Base-by-base conservation (phyloP, 2,329 filamentous ascomycete species). In the Cylindrodendrum hubeiense region DNA sequence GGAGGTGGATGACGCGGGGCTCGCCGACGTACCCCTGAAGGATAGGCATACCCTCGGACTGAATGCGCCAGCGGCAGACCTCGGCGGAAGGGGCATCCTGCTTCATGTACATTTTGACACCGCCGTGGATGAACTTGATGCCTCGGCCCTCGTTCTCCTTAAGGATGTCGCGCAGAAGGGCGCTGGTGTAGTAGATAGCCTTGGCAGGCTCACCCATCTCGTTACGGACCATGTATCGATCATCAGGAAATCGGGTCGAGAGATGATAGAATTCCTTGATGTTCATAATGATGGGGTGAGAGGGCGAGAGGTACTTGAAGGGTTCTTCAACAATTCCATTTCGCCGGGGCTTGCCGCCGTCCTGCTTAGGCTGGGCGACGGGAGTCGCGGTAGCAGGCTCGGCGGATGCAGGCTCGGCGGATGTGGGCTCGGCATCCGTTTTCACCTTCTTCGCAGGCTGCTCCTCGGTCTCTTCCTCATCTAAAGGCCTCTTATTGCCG, bases 41-140 rank as follows among this genome's bases (percentile, higher is more conserved):
- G 70, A 99, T 94, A 10, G 92, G 90, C 82, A 99, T 90, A 24
- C 96, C 96, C 80, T 99, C 96, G 13, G 91, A 93, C 84, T 99
- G 96, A 73, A 99, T 96, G 50, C 96, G 90, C 96, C 96, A 99
- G 63, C 91, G 89, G 83, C 95, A 97, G 34, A 96, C 92, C 59
- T 95, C 91, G 37, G 91, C 90, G 5, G 91, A 92, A 65, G 97
- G 95, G 0, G 93, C 92, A 76, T 98, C 94, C 79, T 98, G 95
- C 84, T 97, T 97, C 85, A 98, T 96, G 79, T 97, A 99, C 94
- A 98, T 98, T 83, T 97, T 97, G 34, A 99, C 95, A 69, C 96
- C 96, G 54, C 92, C 95, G 80, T 99, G 96, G 53, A 99, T 93
- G 77, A 99, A 97, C 79, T 96, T 97, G 80, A 98, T 91, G 49